Base-by-base conservation (phyloP, 2,329 filamentous ascomycete genomes). In the Gaeumannomyces tritici region DNA sequence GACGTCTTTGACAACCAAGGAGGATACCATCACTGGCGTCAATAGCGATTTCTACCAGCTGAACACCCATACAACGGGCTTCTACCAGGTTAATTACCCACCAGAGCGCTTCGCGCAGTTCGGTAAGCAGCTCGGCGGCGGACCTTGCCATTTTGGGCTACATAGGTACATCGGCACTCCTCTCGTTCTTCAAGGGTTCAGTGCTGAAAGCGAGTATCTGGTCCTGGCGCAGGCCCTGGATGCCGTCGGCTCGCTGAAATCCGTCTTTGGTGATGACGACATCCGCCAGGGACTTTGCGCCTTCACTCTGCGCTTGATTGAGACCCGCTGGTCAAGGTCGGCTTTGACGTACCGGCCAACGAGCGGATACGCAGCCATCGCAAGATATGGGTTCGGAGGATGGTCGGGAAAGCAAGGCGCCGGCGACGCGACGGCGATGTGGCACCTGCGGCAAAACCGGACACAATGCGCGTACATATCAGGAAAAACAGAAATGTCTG, bases 21-120 rank as follows among this genome's bases (percentile, higher is more conserved):
- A 90, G 68, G 87, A 91, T 62, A 92, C 86, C 15, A 84, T 98
- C 63, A 81, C 83, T 59, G 87, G 89, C 64, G 79, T 96, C 63
- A 85, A 91, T 67, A 83, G 88, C 57, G 83, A 85, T 54, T 97
- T 96, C 74, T 99, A 98, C 79, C 96, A 96, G 78, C 81, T 99
- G 70, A 99, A 99, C 79, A 87, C 88, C 64, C 86, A 93, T 62
- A 89, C 93, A 63, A 92, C 88, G 60, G 93, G 92, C 29, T 97
- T 86, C 71, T 98, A 96, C 77, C 86, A 93, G 65, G 95, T 93
- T 59, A 96, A 96, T 76, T 96, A 98, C 72, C 91, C 95, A 6
- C 87, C 91, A n/a, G 81, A 85, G 66, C 87, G 93, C 58, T 83
- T 99, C 55, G 84, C 84, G 51, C 91, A 91, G 76, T 86, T 99